These are phyloP conservation scores for Phytophthora vignae DNA, from an alignment of 352 stramenopile species.

Conservation along the genomic window DNA sequence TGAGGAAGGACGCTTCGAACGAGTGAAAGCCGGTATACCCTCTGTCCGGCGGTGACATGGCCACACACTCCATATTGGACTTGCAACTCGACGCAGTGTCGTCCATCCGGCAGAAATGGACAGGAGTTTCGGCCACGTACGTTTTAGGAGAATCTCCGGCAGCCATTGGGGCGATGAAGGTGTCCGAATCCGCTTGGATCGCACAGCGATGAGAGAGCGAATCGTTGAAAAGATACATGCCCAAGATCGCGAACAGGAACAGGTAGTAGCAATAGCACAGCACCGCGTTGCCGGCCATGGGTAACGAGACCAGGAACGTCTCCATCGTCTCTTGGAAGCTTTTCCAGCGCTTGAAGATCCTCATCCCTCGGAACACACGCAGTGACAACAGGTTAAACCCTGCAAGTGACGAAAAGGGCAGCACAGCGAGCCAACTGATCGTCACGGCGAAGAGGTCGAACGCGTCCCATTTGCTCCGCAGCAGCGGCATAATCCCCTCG, in stretches of 20 bases:
- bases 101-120: constrained; percentile 59
- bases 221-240: constrained; percentile 90
- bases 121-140: constrained; percentile 61
- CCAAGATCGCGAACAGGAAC: constrained; percentile 85
- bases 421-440: constrained; percentile 69
- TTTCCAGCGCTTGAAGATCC: constrained; percentile 78
- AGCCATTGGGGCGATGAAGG: constrained; percentile 25
- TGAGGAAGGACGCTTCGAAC: constrained; percentile 85
- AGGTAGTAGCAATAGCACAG: constrained; percentile 89
- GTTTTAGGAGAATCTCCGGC: constrained; percentile 25
- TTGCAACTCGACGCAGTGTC: constrained; percentile 32
- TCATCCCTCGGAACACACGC: constrained; percentile 74
- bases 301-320: constrained; percentile 74
- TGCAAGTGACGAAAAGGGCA: constrained; percentile 47
- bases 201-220: constrained; percentile 81
- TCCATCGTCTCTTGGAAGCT: constrained; percentile 84
- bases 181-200: constrained; percentile 38
- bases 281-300: constrained; percentile 76
- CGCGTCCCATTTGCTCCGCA: constrained; percentile 73
- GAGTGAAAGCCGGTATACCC: constrained; percentile 87
- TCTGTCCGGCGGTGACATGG: constrained; percentile 68
- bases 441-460: constrained; percentile 73
- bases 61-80: constrained; percentile 57
- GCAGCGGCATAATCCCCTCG: constrained; percentile 65
- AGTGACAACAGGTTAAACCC: constrained; percentile 81